Base-by-base conservation (phyloP, 371 early-diverging fungal species). In the Mucor lusitanicus region DNA sequence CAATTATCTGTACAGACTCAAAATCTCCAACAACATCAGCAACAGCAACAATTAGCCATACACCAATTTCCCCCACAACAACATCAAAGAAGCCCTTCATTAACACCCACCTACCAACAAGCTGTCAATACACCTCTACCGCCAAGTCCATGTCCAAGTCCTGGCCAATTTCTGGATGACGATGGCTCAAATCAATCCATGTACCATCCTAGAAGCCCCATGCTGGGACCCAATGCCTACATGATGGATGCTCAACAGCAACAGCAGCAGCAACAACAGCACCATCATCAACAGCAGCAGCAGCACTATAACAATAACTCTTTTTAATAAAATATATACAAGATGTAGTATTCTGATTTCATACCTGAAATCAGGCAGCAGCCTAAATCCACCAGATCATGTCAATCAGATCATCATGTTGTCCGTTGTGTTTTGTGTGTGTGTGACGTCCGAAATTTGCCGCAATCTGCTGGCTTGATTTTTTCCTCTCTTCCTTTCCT, bases 81-180 rank as follows among this genome's bases (percentile, higher is more conserved):
- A n/a, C n/a, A n/a, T 6, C 69, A 58, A 58, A 17, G 19, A 19
- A 64, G 64, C n/a, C 63, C 66, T 44, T 70, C 75, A 21, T 33
- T 68, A 23, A 65, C 57, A 15, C 59, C 63, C 23, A 37, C 63
- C 13, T 75, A 67, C 50, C 61, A 66, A 60, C 61, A 65, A 9
- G 70, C 73, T 25, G 42, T 70, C 1, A 64, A 66, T 30, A 63
- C 68, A 21, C 75, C 75, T n/a, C 54, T 73, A 25, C 71, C 77
- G 27, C 64, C 77, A 13, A 74, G 74, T 58, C 74, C 74, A 32
- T 67, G 67, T 46, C 59, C 70, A 32, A 64, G 58, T 25, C 30
- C 63, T 6, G 60, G 67, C 2, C 42, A 60, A 8, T 66, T 69
- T 21, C n/a, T 70, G 13, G 23, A 27, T 23, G 66, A 50, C 25